Base-by-base conservation (phyloP, 441 rosid species). In the Melastoma candidum region DNA sequence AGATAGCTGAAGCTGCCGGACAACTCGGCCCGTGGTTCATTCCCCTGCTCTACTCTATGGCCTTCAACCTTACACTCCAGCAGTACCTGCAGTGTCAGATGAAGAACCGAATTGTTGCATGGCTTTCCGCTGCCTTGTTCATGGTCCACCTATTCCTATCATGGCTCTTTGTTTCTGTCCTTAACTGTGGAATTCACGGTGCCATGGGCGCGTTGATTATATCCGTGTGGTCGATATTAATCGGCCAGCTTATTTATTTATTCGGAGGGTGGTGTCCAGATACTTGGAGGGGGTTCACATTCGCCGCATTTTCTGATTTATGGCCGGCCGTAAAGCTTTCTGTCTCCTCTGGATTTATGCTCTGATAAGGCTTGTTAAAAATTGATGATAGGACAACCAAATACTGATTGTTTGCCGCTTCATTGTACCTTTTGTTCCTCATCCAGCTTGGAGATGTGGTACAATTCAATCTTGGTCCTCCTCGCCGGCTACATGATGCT, bases 11-110 rank as follows among this genome's bases (percentile, higher is more conserved):
- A 12, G 72, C 60, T 2, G 81, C 84, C 0, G 86, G 77, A 27
- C 32, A 46, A 22, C 69, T 89, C 41, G 59, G 79, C 13, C 46
- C 68, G 0, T 82, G 83, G 81, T 71, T 82, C 69, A 75, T 80
- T 44, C 78, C 83, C 26, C 13, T 60, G 9, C 56, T 77, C 24
- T 79, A 77, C 56, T 59, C 32, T 4, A 61, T 51, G 0, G 71
- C 54, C 12, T 65, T 81, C 12, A 13, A 27, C 64, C 51, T 61
- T 0, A 56, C 77, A 27, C 59, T 67, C 48, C 84, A 76, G 12
- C 66, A 57, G 63, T 81, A 60, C 59, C 68, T 79, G 12, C 85
- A 82, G 56, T 52, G 77, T 9, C 85, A 82, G 36, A 67, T 70
- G 39, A 77, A 63, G 27, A 80, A 80, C 65, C 11, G 4, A 48